Evolutionary conservation across 495 filamentous ascomycete genomes (phyloP).

Genomic region (Aspergillus nidulans): DNA sequence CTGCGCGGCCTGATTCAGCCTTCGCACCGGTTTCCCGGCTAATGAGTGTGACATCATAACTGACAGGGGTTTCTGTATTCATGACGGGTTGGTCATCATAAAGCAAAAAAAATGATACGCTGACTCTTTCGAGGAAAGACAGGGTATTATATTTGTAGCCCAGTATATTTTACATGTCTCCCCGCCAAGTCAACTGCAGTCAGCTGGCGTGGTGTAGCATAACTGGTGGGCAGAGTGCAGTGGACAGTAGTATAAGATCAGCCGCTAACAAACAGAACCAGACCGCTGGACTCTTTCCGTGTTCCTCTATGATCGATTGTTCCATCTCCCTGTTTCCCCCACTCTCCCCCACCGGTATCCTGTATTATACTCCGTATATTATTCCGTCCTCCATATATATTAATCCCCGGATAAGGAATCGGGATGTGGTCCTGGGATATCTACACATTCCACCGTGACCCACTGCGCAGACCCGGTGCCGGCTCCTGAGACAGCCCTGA

Average conservation of each 20-base stretch:
- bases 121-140: background rate
- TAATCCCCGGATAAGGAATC: background rate
- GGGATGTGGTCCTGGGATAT: background rate
- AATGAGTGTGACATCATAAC: background rate
- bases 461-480: conserved; percentile 4
- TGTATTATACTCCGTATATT: background rate
- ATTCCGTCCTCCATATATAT: too few species aligned
- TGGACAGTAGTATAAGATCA: conserved; percentile 12
- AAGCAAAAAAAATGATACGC: background rate
- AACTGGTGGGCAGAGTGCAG: background rate
- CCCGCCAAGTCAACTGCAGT: too few species aligned
- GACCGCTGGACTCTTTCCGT: conserved; percentile 23
- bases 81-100: background rate
- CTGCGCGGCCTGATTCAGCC: background rate
- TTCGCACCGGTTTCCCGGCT: background rate
- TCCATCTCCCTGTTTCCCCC: conserved; percentile 7
- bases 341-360: conserved; percentile 15
- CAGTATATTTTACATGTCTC: background rate
- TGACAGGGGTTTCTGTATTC: background rate
- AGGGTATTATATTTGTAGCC: background rate
- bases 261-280: conserved; percentile 28
- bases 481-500: background rate
- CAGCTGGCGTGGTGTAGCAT: too few species aligned
- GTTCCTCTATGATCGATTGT: too few species aligned
- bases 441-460: background rate